A percentile compares a stretch with the other conserved stretches of the same genome.
Evolutionary conservation across 139 green algal species (phyloP).

Genomic region (Picochlorum sp.): DNA sequence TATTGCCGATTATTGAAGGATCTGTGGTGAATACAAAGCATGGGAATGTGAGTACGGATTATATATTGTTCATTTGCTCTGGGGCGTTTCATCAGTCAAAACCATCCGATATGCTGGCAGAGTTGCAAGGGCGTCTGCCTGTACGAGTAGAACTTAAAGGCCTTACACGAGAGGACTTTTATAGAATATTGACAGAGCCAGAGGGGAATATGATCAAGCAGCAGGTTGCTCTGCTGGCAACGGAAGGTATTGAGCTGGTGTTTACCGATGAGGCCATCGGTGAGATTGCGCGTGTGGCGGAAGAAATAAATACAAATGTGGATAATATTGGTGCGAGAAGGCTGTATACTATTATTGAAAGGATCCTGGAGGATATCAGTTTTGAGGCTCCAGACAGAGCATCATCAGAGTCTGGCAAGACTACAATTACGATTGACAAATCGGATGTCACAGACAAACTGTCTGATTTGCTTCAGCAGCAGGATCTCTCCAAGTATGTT

Average conservation of each 20-base stretch:
- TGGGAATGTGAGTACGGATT: conserved; percentile 89
- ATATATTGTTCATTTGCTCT: conserved; percentile 93
- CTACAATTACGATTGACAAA: conserved; percentile 48
- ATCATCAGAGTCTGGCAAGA: background rate
- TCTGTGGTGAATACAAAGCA: conserved; percentile 72
- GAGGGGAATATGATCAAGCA: conserved; percentile 83
- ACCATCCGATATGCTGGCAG: conserved; percentile 82
- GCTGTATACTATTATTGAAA: conserved; percentile 89
- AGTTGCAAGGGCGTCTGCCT: conserved; percentile 84
- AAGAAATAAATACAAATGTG: conserved; percentile 69
- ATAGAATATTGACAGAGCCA: conserved; percentile 51
- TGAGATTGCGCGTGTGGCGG: conserved; percentile 66
- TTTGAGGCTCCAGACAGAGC: conserved; percentile 82
- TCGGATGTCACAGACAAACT: conserved; percentile 47
- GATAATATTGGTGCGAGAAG: conserved; percentile 93
- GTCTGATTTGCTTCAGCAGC: conserved; percentile 54
- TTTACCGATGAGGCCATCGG: conserved; percentile 76
- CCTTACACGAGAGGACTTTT: conserved; percentile 50
- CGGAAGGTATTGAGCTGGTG: conserved; percentile 79
- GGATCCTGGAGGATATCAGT: conserved; percentile 83
- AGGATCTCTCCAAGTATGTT: conserved; percentile 69
- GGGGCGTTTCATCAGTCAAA: conserved; percentile 89
- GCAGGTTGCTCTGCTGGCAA: conserved; percentile 81
- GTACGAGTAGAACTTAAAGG: conserved; percentile 94
- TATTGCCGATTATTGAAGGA: conserved; percentile 96